Conservation (phyloP, 305 asterid genomes). For the Fraxinus dipetala region DNA sequence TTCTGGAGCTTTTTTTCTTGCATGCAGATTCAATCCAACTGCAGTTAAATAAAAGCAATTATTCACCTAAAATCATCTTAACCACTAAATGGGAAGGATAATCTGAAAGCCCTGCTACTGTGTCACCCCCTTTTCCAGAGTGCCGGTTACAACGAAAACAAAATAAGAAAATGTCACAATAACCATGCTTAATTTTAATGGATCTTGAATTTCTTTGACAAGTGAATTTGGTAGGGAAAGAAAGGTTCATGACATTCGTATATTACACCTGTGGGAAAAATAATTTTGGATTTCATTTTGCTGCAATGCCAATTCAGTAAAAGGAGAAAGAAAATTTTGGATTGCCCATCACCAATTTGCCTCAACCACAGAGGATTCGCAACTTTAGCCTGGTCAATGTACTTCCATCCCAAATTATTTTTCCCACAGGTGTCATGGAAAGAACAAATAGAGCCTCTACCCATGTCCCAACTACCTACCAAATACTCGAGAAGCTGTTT, state of each 20-base stretch:
- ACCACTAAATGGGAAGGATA: not conserved
- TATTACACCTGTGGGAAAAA: not conserved
- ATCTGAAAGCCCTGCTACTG: not conserved
- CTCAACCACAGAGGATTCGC: not conserved
- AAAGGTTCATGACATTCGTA: not conserved
- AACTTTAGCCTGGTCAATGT: not conserved
- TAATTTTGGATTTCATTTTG: not conserved
- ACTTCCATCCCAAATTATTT: not conserved
- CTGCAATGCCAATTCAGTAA: not conserved
- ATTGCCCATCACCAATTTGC: not conserved
- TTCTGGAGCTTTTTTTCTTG: not conserved
- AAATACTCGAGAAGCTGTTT: constrained; percentile 72
- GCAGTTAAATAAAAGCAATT: not conserved
- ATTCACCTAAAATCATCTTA: not conserved
- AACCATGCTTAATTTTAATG: not conserved
- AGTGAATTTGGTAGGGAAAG: not conserved
- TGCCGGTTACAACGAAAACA: not conserved
- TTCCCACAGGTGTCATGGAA: not conserved
- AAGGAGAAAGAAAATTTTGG: not conserved
- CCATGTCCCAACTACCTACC: constrained; percentile 46
- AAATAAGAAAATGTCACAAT: not conserved
- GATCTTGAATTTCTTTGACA: not conserved
- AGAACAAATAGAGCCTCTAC: not conserved
- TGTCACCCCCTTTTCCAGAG: not conserved
- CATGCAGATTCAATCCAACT: not conserved